These are phyloP conservation scores for Lichtheimia corymbifera DNA, from an alignment of 371 early-diverging fungal species.

Conservation along the genomic window DNA sequence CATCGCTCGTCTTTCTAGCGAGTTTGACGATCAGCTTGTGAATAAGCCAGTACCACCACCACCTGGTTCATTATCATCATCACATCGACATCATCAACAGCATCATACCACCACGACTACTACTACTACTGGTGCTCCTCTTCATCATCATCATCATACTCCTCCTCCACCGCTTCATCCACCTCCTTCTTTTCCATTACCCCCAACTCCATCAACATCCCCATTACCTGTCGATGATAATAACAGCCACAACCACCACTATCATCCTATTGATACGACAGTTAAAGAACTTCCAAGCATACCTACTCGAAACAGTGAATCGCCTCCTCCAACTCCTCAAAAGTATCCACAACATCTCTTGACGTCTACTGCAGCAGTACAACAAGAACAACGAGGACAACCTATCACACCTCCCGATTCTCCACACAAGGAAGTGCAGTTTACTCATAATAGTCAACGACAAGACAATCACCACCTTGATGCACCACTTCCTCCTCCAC, in stretches of 20 bases:
- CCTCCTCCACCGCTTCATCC: conserved; percentile 13
- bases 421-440: not conserved
- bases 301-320: not conserved
- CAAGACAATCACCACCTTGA: not conserved
- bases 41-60: not conserved
- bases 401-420: conserved; percentile 16
- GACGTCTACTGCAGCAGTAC: too few relatives aligned
- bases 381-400: not conserved
- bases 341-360: not conserved
- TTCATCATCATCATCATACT: not conserved
- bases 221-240: not conserved
- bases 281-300: too few relatives aligned
- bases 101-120: not conserved
- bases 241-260: not conserved
- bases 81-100: not conserved
- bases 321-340: conserved; percentile 8
- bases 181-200: conserved; percentile 17
- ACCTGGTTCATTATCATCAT: not conserved
- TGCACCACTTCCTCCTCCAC: conserved; percentile 5
- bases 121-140: too few relatives aligned
- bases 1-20: conserved; percentile 11
- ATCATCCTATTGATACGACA: not conserved
- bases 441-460: not conserved
- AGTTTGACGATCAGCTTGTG: conserved; percentile 5
- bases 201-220: conserved; percentile 9